Evolutionary conservation across 345 rosid genomes (phyloP).

Genomic region (Aquilaria sinensis): DNA sequence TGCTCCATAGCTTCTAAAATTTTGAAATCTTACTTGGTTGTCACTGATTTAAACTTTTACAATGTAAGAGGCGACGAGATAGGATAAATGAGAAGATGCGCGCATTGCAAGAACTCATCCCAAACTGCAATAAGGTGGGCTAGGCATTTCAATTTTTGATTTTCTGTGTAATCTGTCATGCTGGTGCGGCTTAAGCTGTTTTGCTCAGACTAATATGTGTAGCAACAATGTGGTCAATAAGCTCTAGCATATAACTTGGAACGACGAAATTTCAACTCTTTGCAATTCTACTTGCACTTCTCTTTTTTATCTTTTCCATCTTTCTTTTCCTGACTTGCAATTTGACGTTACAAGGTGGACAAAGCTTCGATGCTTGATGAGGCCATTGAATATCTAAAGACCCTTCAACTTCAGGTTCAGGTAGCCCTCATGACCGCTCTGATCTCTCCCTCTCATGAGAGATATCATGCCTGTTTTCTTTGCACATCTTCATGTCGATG

Average conservation of each 20-base stretch:
- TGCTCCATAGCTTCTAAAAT: conserved; percentile 11
- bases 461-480: not conserved
- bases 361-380: conserved; percentile 97
- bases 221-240: conserved; percentile 2
- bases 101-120: conserved; percentile 88
- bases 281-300: too few species aligned
- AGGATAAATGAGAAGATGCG: conserved; percentile 95
- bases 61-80: conserved; percentile 76
- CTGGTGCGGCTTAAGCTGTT: not conserved
- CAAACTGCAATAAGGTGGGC: conserved; percentile 82
- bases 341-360: conserved; percentile 57
- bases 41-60: conserved; percentile 15
- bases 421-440: conserved; percentile 15
- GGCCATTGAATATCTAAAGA: conserved; percentile 87
- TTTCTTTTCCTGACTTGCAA: conserved; percentile 14
- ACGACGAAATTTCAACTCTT: conserved; percentile 1
- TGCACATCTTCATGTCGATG: too few species aligned
- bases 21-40: conserved; percentile 3
- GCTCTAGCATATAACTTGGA: not conserved
- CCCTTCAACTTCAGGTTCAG: conserved; percentile 90
- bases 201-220: not conserved
- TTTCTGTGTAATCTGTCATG: not conserved
- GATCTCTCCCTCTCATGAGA: conserved; percentile 6
- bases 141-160: not conserved
- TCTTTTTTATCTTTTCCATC: not conserved